Evolutionary conservation across 176 grass and related monocot genomes (phyloP), one percentile per base, ranked within the genome.

Genomic region (Phyllostachys edulis): DNA sequence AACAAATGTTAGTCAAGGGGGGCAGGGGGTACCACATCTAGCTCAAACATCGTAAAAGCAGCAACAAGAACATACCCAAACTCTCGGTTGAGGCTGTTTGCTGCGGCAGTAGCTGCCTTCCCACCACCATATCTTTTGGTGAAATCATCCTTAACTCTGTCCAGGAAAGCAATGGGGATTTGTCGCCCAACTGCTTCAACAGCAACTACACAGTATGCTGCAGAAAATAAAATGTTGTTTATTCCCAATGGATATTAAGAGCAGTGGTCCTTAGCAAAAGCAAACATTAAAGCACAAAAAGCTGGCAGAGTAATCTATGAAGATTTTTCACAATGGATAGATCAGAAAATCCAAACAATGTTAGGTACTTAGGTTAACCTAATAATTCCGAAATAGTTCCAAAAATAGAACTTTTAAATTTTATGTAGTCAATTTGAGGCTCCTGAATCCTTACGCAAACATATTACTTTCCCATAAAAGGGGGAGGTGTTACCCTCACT

Each of bases 181-280:
- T 97, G 94, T 51, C 94, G 92, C n/a, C 94, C 94, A 23, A 92
- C 88, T 71, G 94, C 94, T 82, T 97, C 94, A 79, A 97, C 94
- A 63, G 94, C 94, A 85, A 97, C 94, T 1, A 97, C 92, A 61
- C 94, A 97, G 55, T 97, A 97, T 5, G 94, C 94, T 97, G 88
- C 14, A 94, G 45, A 84, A 81, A 29, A 24, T 29, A 26, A 67
- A 39, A 60, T 8, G 38, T 60, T n/a, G 66, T 69, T 68, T 77
- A 83, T 71, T 62, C 61, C 18, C 20, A 38, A 27, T 9, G 41
- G 60, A 80, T 27, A 61, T 36, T 41, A 42, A 59, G 65, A 69
- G 12, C 61, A 65, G 39, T 29, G 0, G 44, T 11, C 39, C 26
- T 18, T 77, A 69, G 39, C 36, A 12, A 68, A 67, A 39, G 1